Percentiles rank a stretch among this genome's conserved stretches.
Conservation (phyloP, 2,329 filamentous ascomycete species). For the Fusarium heterosporum region DNA sequence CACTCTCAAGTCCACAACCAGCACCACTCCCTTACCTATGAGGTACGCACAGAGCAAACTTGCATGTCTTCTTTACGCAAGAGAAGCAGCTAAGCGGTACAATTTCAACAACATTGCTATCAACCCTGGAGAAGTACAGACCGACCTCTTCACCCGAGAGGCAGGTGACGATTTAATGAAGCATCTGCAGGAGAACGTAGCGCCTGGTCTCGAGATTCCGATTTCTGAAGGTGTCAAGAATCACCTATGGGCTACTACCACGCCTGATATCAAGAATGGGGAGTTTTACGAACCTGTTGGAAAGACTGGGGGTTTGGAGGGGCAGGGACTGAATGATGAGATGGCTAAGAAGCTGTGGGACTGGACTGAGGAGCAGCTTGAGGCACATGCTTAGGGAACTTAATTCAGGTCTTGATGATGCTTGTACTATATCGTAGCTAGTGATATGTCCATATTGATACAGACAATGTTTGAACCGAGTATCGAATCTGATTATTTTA, state of each 20-base stretch:
- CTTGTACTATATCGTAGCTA: too few relatives aligned
- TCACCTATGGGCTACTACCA: not conserved
- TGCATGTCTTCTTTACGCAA: not conserved
- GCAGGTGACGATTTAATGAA: slow-evolving; percentile 13
- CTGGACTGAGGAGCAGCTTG: slow-evolving; percentile 14
- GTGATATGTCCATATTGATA: too few relatives aligned
- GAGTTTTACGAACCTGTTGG: slow-evolving; percentile 23
- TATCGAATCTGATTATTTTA: too few relatives aligned
- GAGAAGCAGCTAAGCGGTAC: not conserved
- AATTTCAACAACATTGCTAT: slow-evolving; percentile 6
- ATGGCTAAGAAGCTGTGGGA: slow-evolving; percentile 7
- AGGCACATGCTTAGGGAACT: accelerated
- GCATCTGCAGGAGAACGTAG: not conserved
- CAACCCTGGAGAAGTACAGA: slow-evolving; percentile 6
- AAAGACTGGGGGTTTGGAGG: not conserved
- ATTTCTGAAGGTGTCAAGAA: not conserved
- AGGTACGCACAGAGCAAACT: slow-evolving; percentile 15
- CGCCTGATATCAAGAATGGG: not conserved
- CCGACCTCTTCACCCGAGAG: not conserved
- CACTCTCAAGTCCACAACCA: not conserved
- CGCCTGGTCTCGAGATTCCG: accelerated
- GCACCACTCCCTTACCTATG: not conserved
- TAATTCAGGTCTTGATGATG: too few relatives aligned
- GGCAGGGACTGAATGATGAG: not conserved
- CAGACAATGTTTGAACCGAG: too few relatives aligned